Percentiles rank a stretch among this genome's conserved stretches.
Conservation (phyloP, 1,139 yeast genomes). For the Hemisphaericaspora xylofermentans region DNA sequence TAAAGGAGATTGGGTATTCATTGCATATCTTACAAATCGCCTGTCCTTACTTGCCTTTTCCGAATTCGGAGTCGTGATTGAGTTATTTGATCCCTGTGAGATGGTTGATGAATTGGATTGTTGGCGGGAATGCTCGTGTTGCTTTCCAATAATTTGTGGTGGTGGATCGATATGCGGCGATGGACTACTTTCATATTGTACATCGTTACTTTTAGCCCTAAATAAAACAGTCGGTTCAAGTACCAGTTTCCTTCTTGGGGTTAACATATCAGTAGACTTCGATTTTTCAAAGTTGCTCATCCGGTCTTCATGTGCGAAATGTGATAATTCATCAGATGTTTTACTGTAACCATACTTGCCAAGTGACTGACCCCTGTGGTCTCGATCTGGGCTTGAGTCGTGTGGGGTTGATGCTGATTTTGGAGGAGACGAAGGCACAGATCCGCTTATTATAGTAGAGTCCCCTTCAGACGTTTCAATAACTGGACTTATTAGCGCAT, state of each 20-base stretch:
- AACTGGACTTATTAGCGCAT: slow-evolving; percentile 14
- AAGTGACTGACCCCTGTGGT: slow-evolving; percentile 33
- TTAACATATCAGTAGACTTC: slow-evolving; percentile 6
- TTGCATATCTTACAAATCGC: slow-evolving; percentile 46
- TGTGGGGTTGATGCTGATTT: slow-evolving; percentile 11
- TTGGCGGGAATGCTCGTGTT: slow-evolving; percentile 30
- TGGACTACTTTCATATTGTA: not conserved
- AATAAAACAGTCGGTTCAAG: slow-evolving; percentile 1
- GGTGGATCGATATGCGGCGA: not conserved
- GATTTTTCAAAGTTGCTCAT: slow-evolving; percentile 3
- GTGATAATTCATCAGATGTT: slow-evolving; percentile 18
- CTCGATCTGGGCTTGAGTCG: too few relatives aligned
- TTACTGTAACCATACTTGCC: slow-evolving; percentile 31
- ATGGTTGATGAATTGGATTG: slow-evolving; percentile 39
- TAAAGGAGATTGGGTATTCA: slow-evolving; percentile 36
- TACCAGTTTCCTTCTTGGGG: slow-evolving; percentile 2
- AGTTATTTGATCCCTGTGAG: slow-evolving; percentile 30
- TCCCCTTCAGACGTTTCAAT: slow-evolving; percentile 14
- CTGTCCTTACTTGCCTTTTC: slow-evolving; percentile 34
- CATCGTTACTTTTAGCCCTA: slow-evolving; percentile 2
- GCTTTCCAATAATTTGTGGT: not conserved
- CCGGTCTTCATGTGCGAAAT: not conserved
- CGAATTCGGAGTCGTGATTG: slow-evolving; percentile 30
- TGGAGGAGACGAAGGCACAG: slow-evolving; percentile 12
- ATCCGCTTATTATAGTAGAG: slow-evolving; percentile 5